Evolutionary conservation across 148 eudicot species (phyloP).

Genomic region (Fagopyrum homotropicum): DNA sequence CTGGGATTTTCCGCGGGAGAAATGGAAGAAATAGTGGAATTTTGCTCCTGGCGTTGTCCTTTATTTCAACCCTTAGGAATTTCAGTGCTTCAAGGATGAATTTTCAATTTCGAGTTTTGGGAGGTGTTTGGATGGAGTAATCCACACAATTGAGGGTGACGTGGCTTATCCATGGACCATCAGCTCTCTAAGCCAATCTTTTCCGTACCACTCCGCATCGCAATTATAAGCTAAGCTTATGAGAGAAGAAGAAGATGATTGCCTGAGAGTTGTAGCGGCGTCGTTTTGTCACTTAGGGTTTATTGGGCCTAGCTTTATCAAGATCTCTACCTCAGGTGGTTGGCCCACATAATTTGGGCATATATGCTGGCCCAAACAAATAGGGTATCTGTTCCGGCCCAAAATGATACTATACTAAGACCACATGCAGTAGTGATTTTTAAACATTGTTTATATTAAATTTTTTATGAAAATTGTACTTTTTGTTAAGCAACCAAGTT

Average conservation of each 20-base stretch:
- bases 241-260: background rate
- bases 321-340: background rate
- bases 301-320: background rate
- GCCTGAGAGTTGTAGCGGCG: background rate
- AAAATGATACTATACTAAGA: too few species aligned
- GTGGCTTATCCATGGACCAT: constrained; percentile 10
- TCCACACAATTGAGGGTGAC: background rate
- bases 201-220: background rate
- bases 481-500: too few species aligned
- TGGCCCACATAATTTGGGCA: background rate
- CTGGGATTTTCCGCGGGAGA: constrained; percentile 1
- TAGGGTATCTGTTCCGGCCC: too few species aligned
- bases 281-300: constrained; percentile 8
- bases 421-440: too few species aligned
- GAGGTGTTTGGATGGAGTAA: constrained; percentile 2
- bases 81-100: constrained; percentile 3
- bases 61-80: background rate
- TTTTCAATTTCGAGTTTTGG: background rate
- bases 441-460: too few species aligned
- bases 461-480: too few species aligned
- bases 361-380: too few species aligned
- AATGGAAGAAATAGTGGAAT: background rate
- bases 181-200: background rate
- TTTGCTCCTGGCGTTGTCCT: background rate
- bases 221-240: background rate